Evolutionary conservation across 1,284 basidiomycete species (phyloP).

Genomic region (Agaricales sp.): DNA sequence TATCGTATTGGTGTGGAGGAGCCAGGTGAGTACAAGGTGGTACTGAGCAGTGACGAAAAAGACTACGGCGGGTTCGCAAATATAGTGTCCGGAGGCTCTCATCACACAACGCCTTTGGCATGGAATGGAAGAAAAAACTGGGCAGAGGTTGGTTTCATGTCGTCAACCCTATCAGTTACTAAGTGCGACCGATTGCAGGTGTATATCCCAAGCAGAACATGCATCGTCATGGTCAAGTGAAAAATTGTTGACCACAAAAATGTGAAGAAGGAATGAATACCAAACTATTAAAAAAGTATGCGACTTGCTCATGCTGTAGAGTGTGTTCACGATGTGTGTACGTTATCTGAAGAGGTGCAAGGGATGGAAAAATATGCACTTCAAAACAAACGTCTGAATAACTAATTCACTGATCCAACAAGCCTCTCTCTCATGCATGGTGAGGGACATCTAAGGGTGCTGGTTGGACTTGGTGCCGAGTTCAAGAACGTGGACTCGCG

Average conservation of each 20-base stretch:
- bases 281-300: too few relatives aligned
- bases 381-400: too few relatives aligned
- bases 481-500: too few relatives aligned
- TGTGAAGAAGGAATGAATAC: not conserved
- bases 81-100: constrained; percentile 54
- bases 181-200: constrained; percentile 35
- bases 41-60: constrained; percentile 81
- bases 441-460: too few relatives aligned
- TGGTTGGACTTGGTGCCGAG: too few relatives aligned
- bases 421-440: too few relatives aligned
- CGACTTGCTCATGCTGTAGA: too few relatives aligned
- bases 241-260: constrained; percentile 9
- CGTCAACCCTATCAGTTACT: constrained; percentile 2
- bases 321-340: too few relatives aligned
- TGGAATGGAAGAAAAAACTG: constrained; percentile 93
- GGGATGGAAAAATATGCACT: too few relatives aligned
- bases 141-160: constrained; percentile 50
- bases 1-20: constrained; percentile 88
- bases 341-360: too few relatives aligned
- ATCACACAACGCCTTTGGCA: constrained; percentile 76
- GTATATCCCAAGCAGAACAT: constrained; percentile 70
- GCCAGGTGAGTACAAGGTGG: constrained; percentile 78
- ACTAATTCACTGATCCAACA: too few relatives aligned
- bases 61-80: constrained; percentile 87
- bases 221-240: constrained; percentile 60